phyloP scores from a whole-genome alignment of 169 alveolate genomes.

The Cardiosporidium cionae region DNA sequence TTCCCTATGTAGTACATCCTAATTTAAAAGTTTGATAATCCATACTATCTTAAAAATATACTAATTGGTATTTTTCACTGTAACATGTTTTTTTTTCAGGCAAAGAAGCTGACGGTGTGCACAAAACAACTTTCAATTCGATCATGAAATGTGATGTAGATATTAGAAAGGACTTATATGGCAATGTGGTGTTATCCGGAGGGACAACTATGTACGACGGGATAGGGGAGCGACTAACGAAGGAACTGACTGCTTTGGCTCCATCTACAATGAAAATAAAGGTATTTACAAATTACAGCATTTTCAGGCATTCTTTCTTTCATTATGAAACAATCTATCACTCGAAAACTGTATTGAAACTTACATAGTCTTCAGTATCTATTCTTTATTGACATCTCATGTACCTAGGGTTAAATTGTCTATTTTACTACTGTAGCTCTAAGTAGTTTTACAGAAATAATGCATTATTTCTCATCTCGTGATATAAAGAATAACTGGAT shows the following conservation, averaged over 20 bases:
- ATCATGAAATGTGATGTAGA: conserved; percentile 93
- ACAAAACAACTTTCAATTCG: conserved; percentile 86
- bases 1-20: neutral
- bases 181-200: conserved; percentile 91
- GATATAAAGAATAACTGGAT: too few species aligned
- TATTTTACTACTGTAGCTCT: too few species aligned
- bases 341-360: too few species aligned
- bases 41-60: neutral
- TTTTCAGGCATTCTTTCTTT: neutral
- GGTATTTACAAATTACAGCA: conserved; percentile 32
- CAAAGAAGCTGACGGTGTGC: conserved; percentile 89
- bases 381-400: too few species aligned
- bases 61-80: neutral
- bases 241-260: conserved; percentile 90
- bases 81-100: conserved; percentile 25
- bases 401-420: too few species aligned
- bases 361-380: too few species aligned
- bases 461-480: too few species aligned
- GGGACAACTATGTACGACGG: conserved; percentile 96
- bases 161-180: conserved; percentile 88
- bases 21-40: neutral
- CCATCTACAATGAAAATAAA: conserved; percentile 92
- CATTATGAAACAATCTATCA: too few species aligned
- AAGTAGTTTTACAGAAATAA: too few species aligned
- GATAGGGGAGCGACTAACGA: conserved; percentile 91